Evolutionary conservation across 192 early-diverging fungal species (phyloP), one percentile per base, ranked within the genome.

Genomic region (Entomortierella parvispora): DNA sequence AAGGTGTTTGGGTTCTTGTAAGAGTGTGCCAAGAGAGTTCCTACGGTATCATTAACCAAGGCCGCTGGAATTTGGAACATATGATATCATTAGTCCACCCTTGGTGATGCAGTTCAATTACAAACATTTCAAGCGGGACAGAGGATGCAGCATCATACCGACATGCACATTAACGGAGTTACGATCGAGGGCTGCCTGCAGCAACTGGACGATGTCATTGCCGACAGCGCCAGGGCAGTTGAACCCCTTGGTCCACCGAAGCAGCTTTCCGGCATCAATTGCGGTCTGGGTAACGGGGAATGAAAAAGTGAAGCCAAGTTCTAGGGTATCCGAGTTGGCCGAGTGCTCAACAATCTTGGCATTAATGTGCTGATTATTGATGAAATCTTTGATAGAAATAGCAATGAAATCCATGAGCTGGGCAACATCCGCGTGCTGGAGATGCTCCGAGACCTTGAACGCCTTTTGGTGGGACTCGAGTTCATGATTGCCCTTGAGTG

Each of bases 241-340:
- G 68, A 94, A 95, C 29, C 95, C 94, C 83, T 96, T 93, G 77
- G 91, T 94, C 79, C 88, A 86, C 58, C 85, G 82, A 10, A 89
- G 71, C 50, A 93, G 72, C n/a, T 65, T 70, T 3, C 90, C 91
- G 5, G 77, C 80, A 54, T 86, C 75, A n/a, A 93, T 79, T 25
- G 85, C 79, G 2, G 87, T 90, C 71, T 98, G 96, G 59, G 84
- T 80, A 74, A 97, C 88, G 45, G 96, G 91, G 81, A 95, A 97
- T 7, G 92, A 93, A 80, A 97, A 98, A 10, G 94, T 96, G 63
- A 94, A 94, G 40, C 94, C 96, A 47, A 89, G 85, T 14, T 86
- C 85, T 22, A 89, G 79, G 15, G 69, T 69, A 2, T 84, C 56
- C 5, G 84, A 83, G 18, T 75, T 71, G 11, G 81, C 60, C 12